Evolutionary conservation across 176 grass and related monocot species (phyloP).

Genomic region (Oropetium thomaeum): DNA sequence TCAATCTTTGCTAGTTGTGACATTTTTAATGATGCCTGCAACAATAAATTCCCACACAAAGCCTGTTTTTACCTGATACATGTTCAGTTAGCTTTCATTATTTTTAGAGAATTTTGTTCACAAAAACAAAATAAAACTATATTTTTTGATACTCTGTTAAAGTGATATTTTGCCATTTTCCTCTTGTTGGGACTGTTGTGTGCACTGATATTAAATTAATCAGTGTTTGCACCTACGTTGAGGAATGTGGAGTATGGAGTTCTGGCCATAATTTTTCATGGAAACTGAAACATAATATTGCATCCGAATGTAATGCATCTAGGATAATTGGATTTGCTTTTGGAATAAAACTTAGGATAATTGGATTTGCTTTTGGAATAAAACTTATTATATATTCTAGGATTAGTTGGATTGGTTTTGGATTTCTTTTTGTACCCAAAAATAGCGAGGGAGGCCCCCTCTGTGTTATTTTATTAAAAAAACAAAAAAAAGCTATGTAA

Average conservation of each 20-base stretch:
- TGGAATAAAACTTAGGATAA: background rate
- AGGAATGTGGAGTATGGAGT: background rate
- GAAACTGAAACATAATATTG: background rate
- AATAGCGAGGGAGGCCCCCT: too few species aligned
- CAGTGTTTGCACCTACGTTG: constrained; percentile 6
- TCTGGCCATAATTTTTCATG: background rate
- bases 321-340: constrained; percentile 3
- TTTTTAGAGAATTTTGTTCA: background rate
- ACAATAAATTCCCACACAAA: background rate
- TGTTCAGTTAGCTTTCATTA: background rate
- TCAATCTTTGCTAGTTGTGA: background rate
- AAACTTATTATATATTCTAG: background rate
- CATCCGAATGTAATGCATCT: background rate
- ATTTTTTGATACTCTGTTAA: background rate
- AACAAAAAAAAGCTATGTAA: too few species aligned
- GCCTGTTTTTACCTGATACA: background rate
- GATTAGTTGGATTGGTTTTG: constrained; percentile 14
- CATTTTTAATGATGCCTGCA: background rate
- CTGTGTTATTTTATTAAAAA: too few species aligned
- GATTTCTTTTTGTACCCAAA: too few species aligned
- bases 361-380: constrained; percentile 13
- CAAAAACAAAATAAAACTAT: background rate
- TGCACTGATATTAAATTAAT: background rate
- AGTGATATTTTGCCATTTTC: background rate
- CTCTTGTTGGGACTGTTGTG: constrained; percentile 7